These are phyloP conservation scores for Neofusicoccum sp. DNA, from an alignment of 2,329 filamentous ascomycete genomes.

Conservation along the genomic window DNA sequence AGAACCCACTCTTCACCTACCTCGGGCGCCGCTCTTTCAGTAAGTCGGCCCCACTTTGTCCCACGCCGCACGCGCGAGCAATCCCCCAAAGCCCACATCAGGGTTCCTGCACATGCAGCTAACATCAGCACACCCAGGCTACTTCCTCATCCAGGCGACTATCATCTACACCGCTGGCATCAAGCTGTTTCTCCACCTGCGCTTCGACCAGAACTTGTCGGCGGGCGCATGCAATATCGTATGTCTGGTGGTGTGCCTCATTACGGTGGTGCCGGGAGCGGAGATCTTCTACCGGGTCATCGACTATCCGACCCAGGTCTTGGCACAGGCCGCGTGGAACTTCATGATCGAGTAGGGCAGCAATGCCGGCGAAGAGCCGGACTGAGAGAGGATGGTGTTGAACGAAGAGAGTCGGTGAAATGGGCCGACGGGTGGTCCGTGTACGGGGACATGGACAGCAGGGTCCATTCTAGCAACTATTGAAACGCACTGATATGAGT, in stretches of 20 bases:
- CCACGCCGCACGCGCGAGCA: neutral
- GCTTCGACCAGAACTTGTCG: slow-evolving; percentile 23
- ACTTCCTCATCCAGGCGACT: slow-evolving; percentile 46
- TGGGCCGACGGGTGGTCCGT: neutral
- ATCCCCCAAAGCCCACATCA: slow-evolving; percentile 1
- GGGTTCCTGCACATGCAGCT: neutral
- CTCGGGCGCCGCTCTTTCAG: slow-evolving; percentile 49
- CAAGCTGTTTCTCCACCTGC: slow-evolving; percentile 46
- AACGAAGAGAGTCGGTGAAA: neutral
- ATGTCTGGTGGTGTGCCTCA: slow-evolving; percentile 27
- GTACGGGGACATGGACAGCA: neutral
- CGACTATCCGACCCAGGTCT: slow-evolving; percentile 28
- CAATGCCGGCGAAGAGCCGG: neutral
- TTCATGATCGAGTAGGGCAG: slow-evolving; percentile 21
- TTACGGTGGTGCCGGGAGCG: slow-evolving; percentile 30
- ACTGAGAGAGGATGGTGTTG: slow-evolving; percentile 1
- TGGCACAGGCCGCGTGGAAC: slow-evolving; percentile 21
- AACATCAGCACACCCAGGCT: slow-evolving; percentile 32
- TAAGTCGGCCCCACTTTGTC: slow-evolving; percentile 33
- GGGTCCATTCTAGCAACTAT: slow-evolving; percentile 11
- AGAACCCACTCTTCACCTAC: slow-evolving; percentile 38
- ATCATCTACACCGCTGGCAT: slow-evolving; percentile 48
- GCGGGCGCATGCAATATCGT: slow-evolving; percentile 25
- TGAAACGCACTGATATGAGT: slow-evolving; percentile 6
- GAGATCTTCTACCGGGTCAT: slow-evolving; percentile 36